Conservation (phyloP, 192 early-diverging fungal genomes). For the Coemansia sp. region DNA sequence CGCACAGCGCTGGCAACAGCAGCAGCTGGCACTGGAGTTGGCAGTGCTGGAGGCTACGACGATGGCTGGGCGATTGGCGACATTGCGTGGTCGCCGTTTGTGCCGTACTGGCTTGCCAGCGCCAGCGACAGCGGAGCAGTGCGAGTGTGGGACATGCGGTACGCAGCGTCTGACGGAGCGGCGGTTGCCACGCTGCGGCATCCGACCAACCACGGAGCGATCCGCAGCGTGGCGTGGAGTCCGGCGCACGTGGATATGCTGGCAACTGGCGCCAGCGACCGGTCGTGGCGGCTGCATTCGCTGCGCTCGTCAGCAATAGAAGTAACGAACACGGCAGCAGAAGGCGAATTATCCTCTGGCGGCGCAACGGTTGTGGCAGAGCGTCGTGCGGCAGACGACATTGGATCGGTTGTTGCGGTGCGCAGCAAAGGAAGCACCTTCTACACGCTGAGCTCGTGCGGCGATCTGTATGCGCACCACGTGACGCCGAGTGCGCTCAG, state of each 20-base stretch:
- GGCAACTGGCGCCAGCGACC: conserved; percentile 60
- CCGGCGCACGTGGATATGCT: conserved; percentile 67
- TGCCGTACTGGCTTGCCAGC: conserved; percentile 76
- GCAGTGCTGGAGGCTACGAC: conserved; percentile 1
- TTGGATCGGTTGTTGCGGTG: conserved; percentile 40
- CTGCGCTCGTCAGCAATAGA: conserved; percentile 15
- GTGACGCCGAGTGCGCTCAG: conserved; percentile 18
- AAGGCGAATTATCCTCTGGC: neutral
- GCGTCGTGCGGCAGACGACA: conserved; percentile 40
- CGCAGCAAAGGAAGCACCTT: conserved; percentile 34
- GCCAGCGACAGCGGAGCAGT: conserved; percentile 61
- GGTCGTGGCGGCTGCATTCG: conserved; percentile 60
- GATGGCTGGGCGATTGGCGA: conserved; percentile 48
- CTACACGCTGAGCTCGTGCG: conserved; percentile 49
- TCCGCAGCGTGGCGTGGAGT: conserved; percentile 62
- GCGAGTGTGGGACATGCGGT: conserved; percentile 74
- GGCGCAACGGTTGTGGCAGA: conserved; percentile 25
- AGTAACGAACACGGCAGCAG: neutral
- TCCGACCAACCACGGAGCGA: conserved; percentile 30
- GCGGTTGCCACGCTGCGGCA: conserved; percentile 26
- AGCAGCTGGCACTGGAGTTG: neutral
- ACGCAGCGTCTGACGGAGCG: conserved; percentile 49
- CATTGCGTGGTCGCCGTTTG: conserved; percentile 69
- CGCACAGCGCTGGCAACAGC: conserved; percentile 21
- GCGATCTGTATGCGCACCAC: conserved; percentile 50